phyloP scores from a whole-genome alignment of 1,139 yeast genomes.

The Yamadazyma pseudoaaseri region DNA sequence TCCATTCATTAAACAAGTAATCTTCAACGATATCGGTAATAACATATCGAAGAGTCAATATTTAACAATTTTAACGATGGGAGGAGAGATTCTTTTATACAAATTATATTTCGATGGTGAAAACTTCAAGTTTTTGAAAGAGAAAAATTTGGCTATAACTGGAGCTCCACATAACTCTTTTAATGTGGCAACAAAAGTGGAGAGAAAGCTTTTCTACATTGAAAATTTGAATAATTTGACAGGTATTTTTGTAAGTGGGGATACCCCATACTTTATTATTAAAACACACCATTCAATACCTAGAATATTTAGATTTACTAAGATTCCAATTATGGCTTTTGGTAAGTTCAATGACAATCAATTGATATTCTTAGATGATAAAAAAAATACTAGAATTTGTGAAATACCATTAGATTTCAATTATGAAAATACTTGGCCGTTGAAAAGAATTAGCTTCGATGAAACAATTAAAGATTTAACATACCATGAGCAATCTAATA shows the following conservation, averaged over 20 bases:
- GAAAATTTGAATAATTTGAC: constrained; percentile 58
- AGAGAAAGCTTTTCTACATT: constrained; percentile 64
- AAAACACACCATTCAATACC: constrained; percentile 68
- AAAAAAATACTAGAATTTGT: constrained; percentile 71
- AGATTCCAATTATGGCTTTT: constrained; percentile 62
- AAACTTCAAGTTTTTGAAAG: constrained; percentile 47
- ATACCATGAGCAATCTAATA: constrained; percentile 68
- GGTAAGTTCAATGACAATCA: constrained; percentile 57
- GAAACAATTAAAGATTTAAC: constrained; percentile 69
- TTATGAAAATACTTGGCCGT: constrained; percentile 66
- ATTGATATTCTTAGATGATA: constrained; percentile 69
- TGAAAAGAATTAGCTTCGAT: constrained; percentile 52
- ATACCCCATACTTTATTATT: constrained; percentile 64
- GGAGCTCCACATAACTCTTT: constrained; percentile 82
- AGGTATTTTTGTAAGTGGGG: constrained; percentile 73
- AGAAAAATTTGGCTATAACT: constrained; percentile 48
- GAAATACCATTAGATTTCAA: constrained; percentile 51
- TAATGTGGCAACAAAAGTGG: constrained; percentile 65
- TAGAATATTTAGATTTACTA: constrained; percentile 65
- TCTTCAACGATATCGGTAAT: constrained; percentile 68
- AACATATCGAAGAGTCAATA: constrained; percentile 51
- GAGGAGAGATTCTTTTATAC: constrained; percentile 75
- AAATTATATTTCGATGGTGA: constrained; percentile 55
- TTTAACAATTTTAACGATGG: constrained; percentile 69
- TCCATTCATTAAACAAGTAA: constrained; percentile 71